Evolutionary conservation across 257 asterid genomes (phyloP), one percentile per base, ranked within the genome.

Genomic region (Salvia rosmarinus): DNA sequence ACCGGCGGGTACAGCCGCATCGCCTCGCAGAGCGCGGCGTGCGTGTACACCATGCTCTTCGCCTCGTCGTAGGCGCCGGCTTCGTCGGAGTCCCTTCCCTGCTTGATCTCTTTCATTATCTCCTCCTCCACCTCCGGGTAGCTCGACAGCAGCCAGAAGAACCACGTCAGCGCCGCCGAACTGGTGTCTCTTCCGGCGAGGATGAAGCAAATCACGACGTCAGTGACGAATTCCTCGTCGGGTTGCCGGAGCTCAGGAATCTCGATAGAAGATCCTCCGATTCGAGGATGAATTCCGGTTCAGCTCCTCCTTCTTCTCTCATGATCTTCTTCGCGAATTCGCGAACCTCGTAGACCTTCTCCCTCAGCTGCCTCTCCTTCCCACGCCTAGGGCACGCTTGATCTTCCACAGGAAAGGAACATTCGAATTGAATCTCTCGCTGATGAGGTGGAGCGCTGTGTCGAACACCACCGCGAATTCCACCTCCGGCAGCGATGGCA

Each of bases 1-100:
- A 88, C 88, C 35, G 96, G 96, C 6, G 92, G 96, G 47, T 86
- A 88, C 1, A 88, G 80, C 70, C 96, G 75, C 96, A 88, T 88
- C 54, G 79, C 46, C 52, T 88, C 92, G 23, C 86, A 88, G 0
- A 88, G 77, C 1, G 89, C 43, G 9, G 90, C 90, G 43, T 88
- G 92, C 0, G 86, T 85, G 55, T 86, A 88, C 3, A 76, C 82
- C 92, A 85, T 74, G 74, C 70, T 80, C 69, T 83, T 86, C 68
- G 75, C 92, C 54, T 86, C 96, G 0, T 88, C 85, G 50, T 84
- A 86, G 0, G 37, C 67, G 51, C 51, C 51, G 43, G 32, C 32
- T 6, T 20, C 37, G 19, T 42, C 54, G 52, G 52, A 5, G 0
- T 3, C 63, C 19, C 19, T 17, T 55, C 14, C 12, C 61, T 4